Evolutionary conservation across 2,329 filamentous ascomycete genomes (phyloP).

Genomic region (Fusarium sp.): DNA sequence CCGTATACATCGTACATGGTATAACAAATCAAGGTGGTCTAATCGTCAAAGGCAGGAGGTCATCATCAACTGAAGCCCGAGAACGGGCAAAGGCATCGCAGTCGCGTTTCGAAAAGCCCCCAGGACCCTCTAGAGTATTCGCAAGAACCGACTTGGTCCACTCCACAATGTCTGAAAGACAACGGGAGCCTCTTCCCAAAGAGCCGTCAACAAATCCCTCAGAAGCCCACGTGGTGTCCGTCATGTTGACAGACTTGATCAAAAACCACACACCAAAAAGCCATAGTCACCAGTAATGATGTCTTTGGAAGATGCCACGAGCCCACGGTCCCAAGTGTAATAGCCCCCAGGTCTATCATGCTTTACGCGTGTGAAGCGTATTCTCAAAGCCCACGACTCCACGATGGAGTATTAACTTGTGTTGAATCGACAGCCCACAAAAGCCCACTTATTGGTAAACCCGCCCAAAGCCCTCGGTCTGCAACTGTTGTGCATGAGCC

Average conservation of each 20-base stretch:
- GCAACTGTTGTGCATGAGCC: slow-evolving; percentile 46
- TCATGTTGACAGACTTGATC: slow-evolving; percentile 47
- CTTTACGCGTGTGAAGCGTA: slow-evolving; percentile 60
- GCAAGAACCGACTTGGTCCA: slow-evolving; percentile 54
- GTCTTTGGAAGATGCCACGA: slow-evolving; percentile 53
- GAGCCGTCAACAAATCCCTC: slow-evolving; percentile 59
- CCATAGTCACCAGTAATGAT: slow-evolving; percentile 45
- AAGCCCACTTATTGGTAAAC: slow-evolving; percentile 60
- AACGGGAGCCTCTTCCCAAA: slow-evolving; percentile 50
- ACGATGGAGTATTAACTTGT: slow-evolving; percentile 55
- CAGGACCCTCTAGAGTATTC: slow-evolving; percentile 58
- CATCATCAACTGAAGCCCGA: slow-evolving; percentile 37
- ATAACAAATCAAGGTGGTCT: slow-evolving; percentile 35
- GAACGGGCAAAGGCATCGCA: slow-evolving; percentile 37
- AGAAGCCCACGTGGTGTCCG: slow-evolving; percentile 56
- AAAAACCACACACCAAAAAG: slow-evolving; percentile 54
- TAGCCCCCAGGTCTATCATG: slow-evolving; percentile 71
- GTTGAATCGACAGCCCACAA: slow-evolving; percentile 72
- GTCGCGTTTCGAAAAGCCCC: slow-evolving; percentile 53
- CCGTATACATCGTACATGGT: slow-evolving; percentile 33
- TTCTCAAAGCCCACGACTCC: slow-evolving; percentile 68
- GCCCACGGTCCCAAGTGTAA: slow-evolving; percentile 58
- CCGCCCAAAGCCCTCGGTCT: slow-evolving; percentile 62
- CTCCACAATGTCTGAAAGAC: slow-evolving; percentile 38
- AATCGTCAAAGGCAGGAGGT: slow-evolving; percentile 34